These are phyloP conservation scores for Mortierella antarctica DNA, from an alignment of 192 early-diverging fungal species.

Conservation along the genomic window DNA sequence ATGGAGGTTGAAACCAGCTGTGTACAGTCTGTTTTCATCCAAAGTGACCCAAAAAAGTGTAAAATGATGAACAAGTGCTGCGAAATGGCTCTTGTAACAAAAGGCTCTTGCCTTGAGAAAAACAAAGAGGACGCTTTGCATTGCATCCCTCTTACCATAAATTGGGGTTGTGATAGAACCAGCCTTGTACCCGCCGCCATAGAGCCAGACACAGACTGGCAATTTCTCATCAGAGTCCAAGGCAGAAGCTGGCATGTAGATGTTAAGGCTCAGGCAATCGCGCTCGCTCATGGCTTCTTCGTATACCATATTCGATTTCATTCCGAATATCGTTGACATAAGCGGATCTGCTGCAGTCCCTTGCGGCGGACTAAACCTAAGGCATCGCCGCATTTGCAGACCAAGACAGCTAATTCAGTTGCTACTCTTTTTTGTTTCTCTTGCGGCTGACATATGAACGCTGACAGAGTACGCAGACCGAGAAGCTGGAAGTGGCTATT, in stretches of 20 bases:
- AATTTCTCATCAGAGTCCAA: neutral
- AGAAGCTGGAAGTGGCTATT: neutral
- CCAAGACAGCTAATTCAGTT: neutral
- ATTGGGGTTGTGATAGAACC: conserved; percentile 3
- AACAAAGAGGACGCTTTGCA: neutral
- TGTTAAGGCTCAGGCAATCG: conserved; percentile 16
- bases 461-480: too few species aligned
- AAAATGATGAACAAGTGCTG: neutral
- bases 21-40: neutral
- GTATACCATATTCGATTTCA: neutral
- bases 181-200: conserved; percentile 4
- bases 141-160: neutral
- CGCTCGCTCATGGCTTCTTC: conserved; percentile 6
- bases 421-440: too few species aligned
- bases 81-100: neutral
- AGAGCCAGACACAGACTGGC: conserved; percentile 21
- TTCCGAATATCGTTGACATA: neutral
- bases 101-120: neutral
- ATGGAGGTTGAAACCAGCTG: conserved; percentile 2
- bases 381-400: neutral
- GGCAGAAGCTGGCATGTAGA: conserved; percentile 13
- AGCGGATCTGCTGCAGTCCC: neutral
- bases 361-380: conserved; percentile 13
- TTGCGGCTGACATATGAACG: too few species aligned
- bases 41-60: neutral